Base-by-base conservation (phyloP, 179 eudicot species). In the Camellia oleifera region DNA sequence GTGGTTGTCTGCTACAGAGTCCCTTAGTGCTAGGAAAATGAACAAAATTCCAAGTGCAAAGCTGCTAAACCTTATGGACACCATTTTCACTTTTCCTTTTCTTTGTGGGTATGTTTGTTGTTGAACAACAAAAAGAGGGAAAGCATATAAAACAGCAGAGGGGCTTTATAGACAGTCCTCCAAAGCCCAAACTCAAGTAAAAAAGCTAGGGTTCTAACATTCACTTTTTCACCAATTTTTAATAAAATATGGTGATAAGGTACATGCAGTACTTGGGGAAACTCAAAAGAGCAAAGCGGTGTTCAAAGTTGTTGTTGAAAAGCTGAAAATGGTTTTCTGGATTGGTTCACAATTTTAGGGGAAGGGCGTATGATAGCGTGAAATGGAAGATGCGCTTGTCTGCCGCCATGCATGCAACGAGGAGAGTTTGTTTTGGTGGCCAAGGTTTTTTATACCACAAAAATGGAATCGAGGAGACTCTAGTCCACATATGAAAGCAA, bases 331-430 rank as follows among this genome's bases (percentile, higher is more conserved):
- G 50, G 75, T 52, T 57, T 75, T 58, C 44, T 42, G 45, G 62
- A 66, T 54, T 74, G 46, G 67, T 7, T 73, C 65, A 74, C 78
- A 67, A 80, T 74, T 86, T 57, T 85, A 77, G 77, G 88, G 74
- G 75, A 87, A 87, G 87, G 88, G 85, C 26, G 12, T 61, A 44
- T 64, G 80, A 73, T 74, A 76, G 84, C 89, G 89, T 89, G 90
- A 84, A 87, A 81, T 86, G 84, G 75, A 83, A 88, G 91, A 85
- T 80, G 77, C 67, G 57, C 74, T 69, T 89, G 87, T 87, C 86
- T 81, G 85, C 89, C 90, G 84, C 83, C 86, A 83, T 83, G 81
- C 86, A 83, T 83, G 81, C 83, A 69, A 77, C 81, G 81, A 83
- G 83, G 81, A 58, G 80, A 8, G 56, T 69, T 75, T 76, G 71